Evolutionary conservation across 208 protist genomes (phyloP).

Genomic region (Leishmania arabica): DNA sequence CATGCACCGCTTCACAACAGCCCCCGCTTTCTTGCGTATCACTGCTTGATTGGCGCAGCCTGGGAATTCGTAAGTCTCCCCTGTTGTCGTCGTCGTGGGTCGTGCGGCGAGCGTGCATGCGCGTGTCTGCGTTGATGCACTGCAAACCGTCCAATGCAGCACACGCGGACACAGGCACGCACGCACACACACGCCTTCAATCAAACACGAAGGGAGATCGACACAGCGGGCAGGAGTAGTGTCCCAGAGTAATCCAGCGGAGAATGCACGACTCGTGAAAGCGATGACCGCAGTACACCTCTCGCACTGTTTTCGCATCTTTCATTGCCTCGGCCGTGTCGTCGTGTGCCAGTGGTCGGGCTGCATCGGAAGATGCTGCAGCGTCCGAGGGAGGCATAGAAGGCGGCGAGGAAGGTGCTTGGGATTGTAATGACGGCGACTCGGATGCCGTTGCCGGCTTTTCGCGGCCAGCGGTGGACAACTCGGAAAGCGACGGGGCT

Average conservation of each 20-base stretch:
- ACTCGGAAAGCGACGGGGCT: neutral
- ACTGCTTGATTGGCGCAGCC: too few relatives aligned
- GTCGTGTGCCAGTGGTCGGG: neutral
- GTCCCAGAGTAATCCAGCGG: constrained; percentile 25
- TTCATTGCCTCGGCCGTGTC: neutral
- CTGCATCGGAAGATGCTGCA: neutral
- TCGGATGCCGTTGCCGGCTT: neutral
- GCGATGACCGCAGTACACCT: constrained; percentile 40
- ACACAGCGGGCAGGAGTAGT: constrained; percentile 44
- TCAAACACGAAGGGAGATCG: constrained; percentile 28
- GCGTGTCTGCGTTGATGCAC: too few relatives aligned
- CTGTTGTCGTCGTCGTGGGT: too few relatives aligned
- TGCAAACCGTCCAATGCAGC: too few relatives aligned
- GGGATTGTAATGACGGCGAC: neutral
- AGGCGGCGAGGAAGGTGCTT: neutral
- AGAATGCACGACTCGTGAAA: constrained; percentile 38
- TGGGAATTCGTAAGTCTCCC: too few relatives aligned
- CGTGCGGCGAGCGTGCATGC: too few relatives aligned
- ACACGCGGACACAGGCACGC: too few relatives aligned
- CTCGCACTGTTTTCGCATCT: neutral
- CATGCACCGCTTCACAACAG: too few relatives aligned
- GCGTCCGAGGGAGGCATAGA: neutral
- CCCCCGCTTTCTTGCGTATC: too few relatives aligned
- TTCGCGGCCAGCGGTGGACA: neutral
- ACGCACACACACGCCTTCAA: neutral